These are phyloP conservation scores for Tylopilus rubrobrunneus DNA, from an alignment of 768 basidiomycete genomes.

Conservation along the genomic window DNA sequence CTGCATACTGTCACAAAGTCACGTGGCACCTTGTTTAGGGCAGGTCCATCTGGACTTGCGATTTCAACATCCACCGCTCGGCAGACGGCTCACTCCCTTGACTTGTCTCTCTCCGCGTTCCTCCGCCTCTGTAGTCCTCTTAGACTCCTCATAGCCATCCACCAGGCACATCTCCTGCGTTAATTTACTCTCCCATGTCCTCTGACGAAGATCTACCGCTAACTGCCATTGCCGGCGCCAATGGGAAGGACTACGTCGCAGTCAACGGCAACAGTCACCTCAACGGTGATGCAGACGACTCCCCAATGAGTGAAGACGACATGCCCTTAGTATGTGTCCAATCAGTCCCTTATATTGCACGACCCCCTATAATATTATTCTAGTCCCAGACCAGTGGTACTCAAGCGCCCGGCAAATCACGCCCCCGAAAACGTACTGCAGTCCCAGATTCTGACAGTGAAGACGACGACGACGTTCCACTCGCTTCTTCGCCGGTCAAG, in stretches of 20 bases:
- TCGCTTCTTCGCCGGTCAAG: slow-evolving; percentile 71
- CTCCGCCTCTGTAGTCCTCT: slow-evolving; percentile 13
- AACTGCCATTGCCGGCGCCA: slow-evolving; percentile 35
- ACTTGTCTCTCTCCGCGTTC: slow-evolving; percentile 30
- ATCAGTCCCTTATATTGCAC: not conserved
- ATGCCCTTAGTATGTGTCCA: slow-evolving; percentile 58
- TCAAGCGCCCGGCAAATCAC: slow-evolving; percentile 34
- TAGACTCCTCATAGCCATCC: not conserved
- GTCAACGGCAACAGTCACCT: slow-evolving; percentile 42
- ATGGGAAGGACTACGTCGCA: slow-evolving; percentile 40
- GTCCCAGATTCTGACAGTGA: slow-evolving; percentile 56
- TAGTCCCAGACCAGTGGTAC: slow-evolving; percentile 55
- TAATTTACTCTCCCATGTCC: slow-evolving; percentile 40
- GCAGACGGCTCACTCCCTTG: slow-evolving; percentile 24
- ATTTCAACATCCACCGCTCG: slow-evolving; percentile 24
- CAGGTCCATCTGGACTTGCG: slow-evolving; percentile 46
- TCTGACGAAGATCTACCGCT: slow-evolving; percentile 61
- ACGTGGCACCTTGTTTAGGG: slow-evolving; percentile 47
- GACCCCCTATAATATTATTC: slow-evolving; percentile 25
- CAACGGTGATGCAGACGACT: slow-evolving; percentile 38
- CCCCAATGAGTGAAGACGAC: slow-evolving; percentile 66
- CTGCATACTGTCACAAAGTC: slow-evolving; percentile 7
- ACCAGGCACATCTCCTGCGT: slow-evolving; percentile 4
- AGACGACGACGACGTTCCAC: slow-evolving; percentile 63
- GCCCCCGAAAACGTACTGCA: slow-evolving; percentile 50